Evolutionary conservation across 257 asterid genomes (phyloP).

Genomic region (Nicotiana sylvestris): DNA sequence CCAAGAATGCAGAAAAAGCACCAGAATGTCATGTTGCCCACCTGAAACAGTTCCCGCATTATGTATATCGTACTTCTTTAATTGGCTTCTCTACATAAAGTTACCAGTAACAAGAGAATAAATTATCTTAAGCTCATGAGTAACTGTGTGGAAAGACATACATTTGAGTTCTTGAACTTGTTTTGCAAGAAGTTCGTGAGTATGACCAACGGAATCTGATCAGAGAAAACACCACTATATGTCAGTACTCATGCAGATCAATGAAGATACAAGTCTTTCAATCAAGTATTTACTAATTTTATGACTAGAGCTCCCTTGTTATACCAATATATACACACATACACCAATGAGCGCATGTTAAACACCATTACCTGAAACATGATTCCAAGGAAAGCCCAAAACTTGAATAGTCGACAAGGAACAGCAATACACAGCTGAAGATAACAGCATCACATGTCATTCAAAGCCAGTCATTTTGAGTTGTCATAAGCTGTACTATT

Average conservation of each 20-base stretch:
- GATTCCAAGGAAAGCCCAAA: conserved; percentile 92
- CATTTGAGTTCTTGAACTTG: conserved; percentile 90
- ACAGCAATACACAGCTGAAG: conserved; percentile 89
- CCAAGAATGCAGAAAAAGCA: conserved; percentile 83
- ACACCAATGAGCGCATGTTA: background rate
- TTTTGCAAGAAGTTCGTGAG: conserved; percentile 76
- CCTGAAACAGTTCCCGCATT: conserved; percentile 35
- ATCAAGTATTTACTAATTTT: background rate
- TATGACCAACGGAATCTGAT: conserved; percentile 87
- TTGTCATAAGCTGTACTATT: background rate
- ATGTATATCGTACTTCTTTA: background rate
- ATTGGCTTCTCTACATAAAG: background rate
- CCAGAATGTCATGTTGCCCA: conserved; percentile 97
- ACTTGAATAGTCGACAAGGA: conserved; percentile 94
- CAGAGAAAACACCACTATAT: conserved; percentile 6
- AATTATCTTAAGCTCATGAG: background rate
- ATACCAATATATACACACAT: background rate
- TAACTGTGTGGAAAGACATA: conserved; percentile 23
- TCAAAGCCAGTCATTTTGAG: background rate
- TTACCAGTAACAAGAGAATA: background rate
- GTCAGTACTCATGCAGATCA: background rate
- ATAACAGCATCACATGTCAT: conserved; percentile 21
- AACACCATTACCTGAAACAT: conserved; percentile 74
- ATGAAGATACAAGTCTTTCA: background rate
- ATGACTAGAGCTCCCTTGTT: background rate